These are phyloP conservation scores for Physcomitrium patens DNA, from an alignment of 225 moss, liverwort and hornwort species.

Conservation along the genomic window DNA sequence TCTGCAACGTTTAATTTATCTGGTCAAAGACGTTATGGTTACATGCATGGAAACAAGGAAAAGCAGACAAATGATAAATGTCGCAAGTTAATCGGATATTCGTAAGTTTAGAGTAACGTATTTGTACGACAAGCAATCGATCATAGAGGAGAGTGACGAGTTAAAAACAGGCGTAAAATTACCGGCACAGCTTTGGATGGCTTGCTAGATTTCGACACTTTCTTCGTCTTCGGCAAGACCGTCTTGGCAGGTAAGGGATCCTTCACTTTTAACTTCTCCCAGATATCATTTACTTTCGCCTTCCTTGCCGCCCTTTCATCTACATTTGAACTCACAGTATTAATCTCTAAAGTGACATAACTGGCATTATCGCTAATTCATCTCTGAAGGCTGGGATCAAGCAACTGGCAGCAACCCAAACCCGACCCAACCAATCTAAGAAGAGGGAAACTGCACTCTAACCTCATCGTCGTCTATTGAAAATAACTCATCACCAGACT, in stretches of 20 bases:
- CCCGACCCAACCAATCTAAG: conserved; percentile 10
- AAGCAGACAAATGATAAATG: neutral
- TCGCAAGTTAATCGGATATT: neutral
- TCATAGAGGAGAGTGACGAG: too few species aligned
- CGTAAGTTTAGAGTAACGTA: neutral
- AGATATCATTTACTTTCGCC: conserved; percentile 86
- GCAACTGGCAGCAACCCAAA: conserved; percentile 1
- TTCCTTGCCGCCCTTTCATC: conserved; percentile 69
- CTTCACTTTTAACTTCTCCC: conserved; percentile 85
- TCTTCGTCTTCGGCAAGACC: conserved; percentile 42
- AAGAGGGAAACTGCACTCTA: too few species aligned
- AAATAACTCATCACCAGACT: neutral
- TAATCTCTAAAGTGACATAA: neutral
- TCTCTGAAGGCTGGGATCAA: neutral
- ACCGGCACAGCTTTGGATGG: conserved; percentile 58
- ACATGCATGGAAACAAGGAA: neutral
- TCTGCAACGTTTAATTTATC: conserved; percentile 41
- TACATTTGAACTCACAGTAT: neutral
- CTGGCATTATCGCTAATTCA: neutral
- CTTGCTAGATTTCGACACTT: conserved; percentile 43
- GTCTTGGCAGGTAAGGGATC: conserved; percentile 36
- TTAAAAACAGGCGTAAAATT: neutral
- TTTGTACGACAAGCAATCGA: neutral
- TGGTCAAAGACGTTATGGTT: conserved; percentile 7
- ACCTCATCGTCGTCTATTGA: neutral